phyloP scores from a whole-genome alignment of 2,329 filamentous ascomycete species.

The Dothideomycetes sp. region DNA sequence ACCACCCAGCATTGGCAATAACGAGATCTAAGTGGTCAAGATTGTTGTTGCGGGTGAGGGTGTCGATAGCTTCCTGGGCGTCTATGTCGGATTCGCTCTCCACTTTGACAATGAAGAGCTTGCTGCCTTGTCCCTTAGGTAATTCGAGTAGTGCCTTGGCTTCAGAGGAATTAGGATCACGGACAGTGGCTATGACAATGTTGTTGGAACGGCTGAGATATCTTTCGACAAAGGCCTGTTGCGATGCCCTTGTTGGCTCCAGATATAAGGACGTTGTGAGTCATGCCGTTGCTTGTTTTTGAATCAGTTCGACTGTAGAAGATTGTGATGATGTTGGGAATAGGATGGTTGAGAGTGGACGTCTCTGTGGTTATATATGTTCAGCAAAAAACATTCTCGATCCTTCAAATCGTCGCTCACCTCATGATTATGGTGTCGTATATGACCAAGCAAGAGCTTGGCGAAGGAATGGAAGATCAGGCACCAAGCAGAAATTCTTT shows the following conservation, averaged over 20 bases:
- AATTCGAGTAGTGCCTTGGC: background rate
- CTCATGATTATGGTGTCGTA: no score
- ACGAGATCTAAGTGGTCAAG: background rate
- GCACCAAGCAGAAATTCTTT: no score
- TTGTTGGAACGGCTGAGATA: background rate
- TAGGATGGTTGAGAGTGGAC: no score
- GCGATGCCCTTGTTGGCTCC: conserved; percentile 4
- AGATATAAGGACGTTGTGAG: conserved; percentile 3
- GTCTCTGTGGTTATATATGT: no score
- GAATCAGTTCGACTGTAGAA: no score
- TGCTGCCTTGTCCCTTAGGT: background rate
- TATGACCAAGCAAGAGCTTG: no score
- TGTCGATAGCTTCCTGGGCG: background rate
- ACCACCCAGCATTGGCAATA: conserved; percentile 2
- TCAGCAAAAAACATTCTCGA: no score
- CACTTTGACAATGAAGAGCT: conserved; percentile 3
- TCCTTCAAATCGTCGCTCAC: no score
- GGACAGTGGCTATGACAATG: conserved; percentile 1
- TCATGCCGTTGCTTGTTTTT: no score
- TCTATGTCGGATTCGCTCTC: conserved; percentile 2
- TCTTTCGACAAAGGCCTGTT: background rate
- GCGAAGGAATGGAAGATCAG: no score
- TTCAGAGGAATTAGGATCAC: background rate
- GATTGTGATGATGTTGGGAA: no score
- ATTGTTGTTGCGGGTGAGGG: background rate